Conservation (phyloP, 192 early-diverging fungal species). For the Kickxella alabastrina region DNA sequence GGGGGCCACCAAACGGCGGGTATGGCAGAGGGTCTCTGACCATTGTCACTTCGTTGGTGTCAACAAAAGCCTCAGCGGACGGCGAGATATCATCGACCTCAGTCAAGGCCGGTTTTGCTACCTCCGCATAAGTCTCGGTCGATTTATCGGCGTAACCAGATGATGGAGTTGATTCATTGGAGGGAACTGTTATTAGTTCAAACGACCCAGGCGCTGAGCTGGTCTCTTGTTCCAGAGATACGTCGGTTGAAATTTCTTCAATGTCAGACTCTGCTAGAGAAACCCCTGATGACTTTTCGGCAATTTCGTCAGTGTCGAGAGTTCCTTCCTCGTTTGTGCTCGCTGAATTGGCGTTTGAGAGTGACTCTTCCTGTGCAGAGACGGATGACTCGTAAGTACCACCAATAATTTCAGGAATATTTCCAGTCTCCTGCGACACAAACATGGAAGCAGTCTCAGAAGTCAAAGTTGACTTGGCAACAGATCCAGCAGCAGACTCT, state of each 20-base stretch:
- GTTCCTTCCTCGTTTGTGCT: slow-evolving; percentile 1
- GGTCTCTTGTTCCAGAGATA: too few species aligned
- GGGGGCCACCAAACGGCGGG: slow-evolving; percentile 6
- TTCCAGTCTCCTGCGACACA: background rate
- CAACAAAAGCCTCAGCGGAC: background rate
- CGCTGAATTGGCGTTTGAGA: background rate
- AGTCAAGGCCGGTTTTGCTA: too few species aligned
- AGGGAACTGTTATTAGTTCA: too few species aligned
- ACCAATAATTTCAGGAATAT: slow-evolving; percentile 1
- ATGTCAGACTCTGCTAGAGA: background rate
- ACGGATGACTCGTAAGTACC: slow-evolving; percentile 1
- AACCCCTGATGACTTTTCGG: background rate
- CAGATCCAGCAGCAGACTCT: background rate
- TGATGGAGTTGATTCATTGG: too few species aligned
- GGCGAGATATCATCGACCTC: too few species aligned
- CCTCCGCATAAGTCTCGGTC: background rate
- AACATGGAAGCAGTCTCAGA: background rate
- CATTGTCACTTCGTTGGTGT: slow-evolving; percentile 3
- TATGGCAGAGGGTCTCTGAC: slow-evolving; percentile 5
- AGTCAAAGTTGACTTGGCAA: background rate
- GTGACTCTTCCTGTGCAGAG: background rate
- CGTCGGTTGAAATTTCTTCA: too few species aligned
- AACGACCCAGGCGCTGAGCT: too few species aligned
- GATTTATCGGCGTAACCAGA: too few species aligned
- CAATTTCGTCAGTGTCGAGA: background rate